Base-by-base conservation (phyloP, 164 flowering plant species). In the Nelumbo lutea region DNA sequence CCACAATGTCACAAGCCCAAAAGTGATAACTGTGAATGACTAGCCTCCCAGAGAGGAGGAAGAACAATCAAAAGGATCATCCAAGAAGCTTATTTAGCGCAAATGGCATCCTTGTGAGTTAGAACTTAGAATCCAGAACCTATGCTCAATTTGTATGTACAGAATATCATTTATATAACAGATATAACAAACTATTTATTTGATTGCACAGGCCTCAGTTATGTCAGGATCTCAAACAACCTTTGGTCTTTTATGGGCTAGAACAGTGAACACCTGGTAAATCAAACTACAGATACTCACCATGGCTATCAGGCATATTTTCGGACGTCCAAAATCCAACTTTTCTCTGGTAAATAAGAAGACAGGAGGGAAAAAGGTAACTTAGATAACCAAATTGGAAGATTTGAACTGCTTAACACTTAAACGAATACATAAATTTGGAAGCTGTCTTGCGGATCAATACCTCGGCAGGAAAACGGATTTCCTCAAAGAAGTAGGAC, bases 291-390 rank as follows among this genome's bases (percentile, higher is more conserved):
- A 53, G 55, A 57, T n/a, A 78, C 85, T 77, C 65, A 89, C 91
- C 87, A 59, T 70, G 75, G 51, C 71, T 75, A 67, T 77, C 73
- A 65, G 73, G 52, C 73, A 70, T 58, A 15, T 74, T 66, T 61
- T 83, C 86, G 13, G 80, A 67, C 75, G 83, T 87, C 88, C 87
- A 83, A 59, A 85, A 82, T 15, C 89, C 90, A 70, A 81, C 70
- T 66, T 84, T 86, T 75, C 87, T 82, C 95, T 84, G 88, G 69
- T 60, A 73, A 79, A 61, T 3, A 42, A 52, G 40, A 50, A 42
- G 39, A 57, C 5, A 42, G 10, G 15, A 45, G 15, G 15, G n/a
- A 58, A 57, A 42, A 42, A 4, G 2, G 14, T 45, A 5, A 15
- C 1, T 9, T 47, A 13, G 52, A 15, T 15, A 8, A 51, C 8